These are phyloP conservation scores for Coniochaeta pulveracea DNA, from an alignment of 2,329 filamentous ascomycete species.

Conservation along the genomic window DNA sequence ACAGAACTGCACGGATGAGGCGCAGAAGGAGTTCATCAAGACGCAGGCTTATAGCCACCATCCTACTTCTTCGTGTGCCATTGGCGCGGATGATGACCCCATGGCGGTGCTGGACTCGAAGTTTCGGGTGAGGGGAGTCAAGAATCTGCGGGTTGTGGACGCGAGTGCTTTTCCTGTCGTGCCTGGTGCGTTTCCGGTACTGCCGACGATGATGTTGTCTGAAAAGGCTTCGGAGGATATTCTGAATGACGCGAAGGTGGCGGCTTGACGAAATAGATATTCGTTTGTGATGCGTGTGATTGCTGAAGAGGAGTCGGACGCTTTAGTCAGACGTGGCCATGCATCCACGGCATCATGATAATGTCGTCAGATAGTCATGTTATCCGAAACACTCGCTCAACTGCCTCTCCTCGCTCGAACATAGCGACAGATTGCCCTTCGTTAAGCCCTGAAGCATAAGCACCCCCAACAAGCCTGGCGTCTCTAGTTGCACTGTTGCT, in stretches of 20 bases:
- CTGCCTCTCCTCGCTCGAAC: slow-evolving; percentile 1
- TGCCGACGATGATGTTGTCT: slow-evolving; percentile 6
- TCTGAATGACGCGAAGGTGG: slow-evolving; percentile 2
- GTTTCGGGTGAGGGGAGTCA: slow-evolving; percentile 5
- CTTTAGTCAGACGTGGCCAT: too few relatives aligned
- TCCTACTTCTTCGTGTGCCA: slow-evolving; percentile 1
- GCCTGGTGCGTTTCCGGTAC: slow-evolving; percentile 4
- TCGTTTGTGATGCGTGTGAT: too few relatives aligned
- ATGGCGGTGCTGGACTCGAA: slow-evolving; percentile 7
- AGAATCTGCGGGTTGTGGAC: slow-evolving; percentile 6
- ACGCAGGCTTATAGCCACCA: slow-evolving; percentile 5
- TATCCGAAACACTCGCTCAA: not conserved
- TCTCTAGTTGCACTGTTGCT: not conserved
- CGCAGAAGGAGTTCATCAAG: slow-evolving; percentile 5
- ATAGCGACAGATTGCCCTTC: not conserved
- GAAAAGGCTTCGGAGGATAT: slow-evolving; percentile 7
- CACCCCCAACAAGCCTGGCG: not conserved
- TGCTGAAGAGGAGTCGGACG: too few relatives aligned
- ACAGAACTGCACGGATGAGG: slow-evolving; percentile 9
- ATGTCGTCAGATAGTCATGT: too few relatives aligned
- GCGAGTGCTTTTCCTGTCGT: slow-evolving; percentile 5
- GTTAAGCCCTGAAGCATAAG: not conserved
- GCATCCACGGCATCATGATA: too few relatives aligned
- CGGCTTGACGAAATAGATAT: too few relatives aligned
- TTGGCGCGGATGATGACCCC: slow-evolving; percentile 4